Base-by-base conservation (phyloP, 2,329 filamentous ascomycete species). In the Monilinia fructicola region DNA sequence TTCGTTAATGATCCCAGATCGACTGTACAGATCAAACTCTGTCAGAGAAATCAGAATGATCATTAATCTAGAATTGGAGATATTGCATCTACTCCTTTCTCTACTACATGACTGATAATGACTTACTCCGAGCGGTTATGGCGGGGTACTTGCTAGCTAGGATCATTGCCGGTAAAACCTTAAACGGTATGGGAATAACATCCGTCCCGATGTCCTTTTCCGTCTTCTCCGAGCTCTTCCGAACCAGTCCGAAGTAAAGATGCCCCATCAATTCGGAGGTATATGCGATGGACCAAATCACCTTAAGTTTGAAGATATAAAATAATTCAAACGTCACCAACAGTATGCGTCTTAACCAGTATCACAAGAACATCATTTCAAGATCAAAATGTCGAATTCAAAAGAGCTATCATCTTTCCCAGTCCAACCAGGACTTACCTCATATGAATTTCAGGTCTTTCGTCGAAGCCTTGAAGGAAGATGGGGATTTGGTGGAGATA, bases 401-500 rank as follows among this genome's bases (percentile, higher is more conserved):
- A n/a, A n/a, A 50, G 58, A 52, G 58, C 28, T 35, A 61, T 23
- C 58, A 40, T 48, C 44, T 52, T 35, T 61, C 44, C 5, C 58
- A 52, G 7, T 26, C 18, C 58, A 50, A 67, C 48, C 26, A 46
- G 16, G 71, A 58, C 72, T 44, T 67, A 5, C 70, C 73, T 38
- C 71, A 42, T 42, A 78, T 78, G 59, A 77, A 78, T 68, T 83
- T 84, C 71, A 78, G 81, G 4, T 74, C 77, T 1, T 84, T 83
- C 64, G 76, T 84, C 48, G 77, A 83, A 1, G 73, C 75, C 10
- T 76, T 83, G 0, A 76, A 75, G 44, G 68, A 75, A 2, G 81
- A 84, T 67, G 71, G 74, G 42, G 81, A 83, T 70, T 71, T 83
- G 0, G 76, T 77, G 14, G 81, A 83, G 60, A 82, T 83, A 68